phyloP scores from a whole-genome alignment of 2,329 filamentous ascomycete species.

The Phialemoniopsis sp. region DNA sequence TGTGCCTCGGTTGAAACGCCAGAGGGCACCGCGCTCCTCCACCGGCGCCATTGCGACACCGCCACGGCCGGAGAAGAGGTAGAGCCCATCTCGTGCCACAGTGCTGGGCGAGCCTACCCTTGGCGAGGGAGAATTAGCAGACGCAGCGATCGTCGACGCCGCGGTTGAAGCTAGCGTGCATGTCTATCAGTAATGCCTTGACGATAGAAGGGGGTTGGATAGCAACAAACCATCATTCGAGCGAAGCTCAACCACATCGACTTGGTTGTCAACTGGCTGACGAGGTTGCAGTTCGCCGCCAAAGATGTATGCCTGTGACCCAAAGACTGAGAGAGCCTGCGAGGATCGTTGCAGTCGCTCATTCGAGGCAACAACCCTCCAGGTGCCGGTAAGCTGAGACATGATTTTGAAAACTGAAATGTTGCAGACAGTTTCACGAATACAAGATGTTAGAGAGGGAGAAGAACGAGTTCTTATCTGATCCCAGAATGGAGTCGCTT shows the following conservation, averaged over 20 bases:
- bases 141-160: constrained; percentile 12
- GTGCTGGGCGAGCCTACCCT: constrained; percentile 52
- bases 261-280: constrained; percentile 43
- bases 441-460: too few relatives aligned
- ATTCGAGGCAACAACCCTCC: constrained; percentile 17
- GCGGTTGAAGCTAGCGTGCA: background rate
- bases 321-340: constrained; percentile 37
- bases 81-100: constrained; percentile 41
- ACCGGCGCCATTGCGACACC: constrained; percentile 55
- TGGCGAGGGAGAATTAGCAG: constrained; percentile 34
- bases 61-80: constrained; percentile 60
- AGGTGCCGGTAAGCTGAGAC: constrained; percentile 11
- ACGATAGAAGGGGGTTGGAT: too few relatives aligned
- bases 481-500: too few relatives aligned
- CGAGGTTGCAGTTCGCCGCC: constrained; percentile 47
- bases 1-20: constrained; percentile 41
- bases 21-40: constrained; percentile 53
- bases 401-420: constrained; percentile 3
- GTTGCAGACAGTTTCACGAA: too few relatives aligned
- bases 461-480: too few relatives aligned
- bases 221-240: background rate
- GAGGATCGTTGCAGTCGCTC: constrained; percentile 43
- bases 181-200: too few relatives aligned
- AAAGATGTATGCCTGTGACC: constrained; percentile 36
- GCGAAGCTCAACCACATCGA: constrained; percentile 32